A percentile compares a stretch with the other conserved stretches of the same genome.
phyloP scores from a whole-genome alignment of 192 early-diverging fungal species.

The Neocallimastix lanati region DNA sequence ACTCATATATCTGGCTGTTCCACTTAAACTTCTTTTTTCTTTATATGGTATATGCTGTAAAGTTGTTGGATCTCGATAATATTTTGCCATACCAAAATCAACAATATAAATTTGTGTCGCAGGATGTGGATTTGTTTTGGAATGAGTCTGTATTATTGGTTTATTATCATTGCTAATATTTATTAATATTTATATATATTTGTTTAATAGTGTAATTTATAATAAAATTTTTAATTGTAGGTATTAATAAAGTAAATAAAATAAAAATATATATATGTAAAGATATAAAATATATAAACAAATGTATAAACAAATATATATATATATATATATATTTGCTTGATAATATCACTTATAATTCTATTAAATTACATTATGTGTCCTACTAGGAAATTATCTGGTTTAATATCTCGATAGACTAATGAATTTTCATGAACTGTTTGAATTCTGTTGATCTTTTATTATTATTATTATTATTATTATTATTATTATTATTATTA shows the following conservation, averaged over 20 bases:
- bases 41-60: conserved; percentile 94
- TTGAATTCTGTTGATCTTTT: conserved; percentile 44
- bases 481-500: no score
- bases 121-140: conserved; percentile 30
- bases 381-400: conserved; percentile 94
- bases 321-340: no score
- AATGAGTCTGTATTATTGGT: conserved; percentile 23
- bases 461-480: no score
- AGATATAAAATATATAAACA: no score
- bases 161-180: not conserved
- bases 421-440: conserved; percentile 85
- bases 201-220: no score
- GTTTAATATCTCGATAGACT: conserved; percentile 97
- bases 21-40: conserved; percentile 82
- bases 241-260: no score
- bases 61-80: conserved; percentile 89
- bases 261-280: no score
- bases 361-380: conserved; percentile 12
- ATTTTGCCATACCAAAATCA: conserved; percentile 98
- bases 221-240: no score
- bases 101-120: conserved; percentile 66
- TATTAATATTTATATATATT: no score
- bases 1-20: conserved; percentile 97
- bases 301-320: no score
- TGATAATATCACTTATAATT: no score